Evolutionary conservation across 2,329 filamentous ascomycete genomes (phyloP).

Genomic region (Paecilomyces sp.): DNA sequence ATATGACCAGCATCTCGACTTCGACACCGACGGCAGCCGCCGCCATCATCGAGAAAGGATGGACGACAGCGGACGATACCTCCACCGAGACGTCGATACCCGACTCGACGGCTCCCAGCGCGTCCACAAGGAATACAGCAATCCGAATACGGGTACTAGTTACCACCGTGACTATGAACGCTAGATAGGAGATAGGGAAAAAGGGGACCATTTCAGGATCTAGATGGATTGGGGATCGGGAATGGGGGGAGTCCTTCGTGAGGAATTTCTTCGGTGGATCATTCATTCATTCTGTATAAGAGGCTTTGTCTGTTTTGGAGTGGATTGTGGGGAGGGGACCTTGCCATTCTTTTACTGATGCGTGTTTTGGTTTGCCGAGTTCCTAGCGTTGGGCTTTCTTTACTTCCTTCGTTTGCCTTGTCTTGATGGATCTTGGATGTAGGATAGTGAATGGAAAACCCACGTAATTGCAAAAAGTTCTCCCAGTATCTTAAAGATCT

Average conservation of each 20-base stretch:
- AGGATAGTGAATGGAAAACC: not conserved
- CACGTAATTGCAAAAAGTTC: not conserved
- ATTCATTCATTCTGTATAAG: not conserved
- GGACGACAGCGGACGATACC: slow-evolving; percentile 21
- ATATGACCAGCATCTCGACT: slow-evolving; percentile 29
- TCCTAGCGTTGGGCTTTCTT: not conserved
- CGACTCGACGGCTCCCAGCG: slow-evolving; percentile 20
- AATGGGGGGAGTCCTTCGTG: not conserved
- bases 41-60: slow-evolving; percentile 26
- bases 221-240: not conserved
- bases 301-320: not conserved
- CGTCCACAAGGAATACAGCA: slow-evolving; percentile 25
- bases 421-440: not conserved
- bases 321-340: not conserved
- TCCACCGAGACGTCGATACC: slow-evolving; percentile 25
- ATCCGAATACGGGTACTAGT: slow-evolving; percentile 25
- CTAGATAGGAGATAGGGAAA: not conserved
- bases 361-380: not conserved
- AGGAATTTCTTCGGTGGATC: not conserved
- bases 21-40: slow-evolving; percentile 15
- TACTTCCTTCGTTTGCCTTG: not conserved
- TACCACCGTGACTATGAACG: slow-evolving; percentile 27
- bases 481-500: no score
- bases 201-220: not conserved
- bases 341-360: not conserved